Evolutionary conservation across 306 rosid species (phyloP), one percentile per base, ranked within the genome.

Genomic region (Spatholobus suberectus): DNA sequence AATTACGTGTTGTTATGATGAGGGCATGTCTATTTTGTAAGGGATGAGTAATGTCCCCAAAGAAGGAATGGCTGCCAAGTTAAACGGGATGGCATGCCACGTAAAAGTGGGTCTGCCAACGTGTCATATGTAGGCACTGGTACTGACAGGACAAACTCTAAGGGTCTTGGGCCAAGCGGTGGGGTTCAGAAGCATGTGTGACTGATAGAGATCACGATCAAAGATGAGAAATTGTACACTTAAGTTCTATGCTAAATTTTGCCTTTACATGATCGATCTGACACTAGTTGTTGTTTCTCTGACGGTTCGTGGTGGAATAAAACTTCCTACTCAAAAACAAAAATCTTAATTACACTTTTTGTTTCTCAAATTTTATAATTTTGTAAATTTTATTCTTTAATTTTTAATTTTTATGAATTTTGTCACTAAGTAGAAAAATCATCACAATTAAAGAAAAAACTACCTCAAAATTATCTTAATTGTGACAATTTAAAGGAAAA

Each of bases 81-180:
- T 21, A 76, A 58, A 51, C 69, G 75, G 17, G 70, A 52, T 61
- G 71, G 76, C 23, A 54, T 84, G 88, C 82, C 88, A 87, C 86
- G 82, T 81, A 26, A 9, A 47, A 29, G 52, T 77, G 73, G 70
- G 47, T 57, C 38, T 81, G 65, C 82, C 81, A 66, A 84, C 54
- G 87, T 84, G 79, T 80, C 84, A 73, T 57, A 26, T 57, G 29
- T 72, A 15, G 24, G 15, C 59, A 43, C 12, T 41, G 9, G 8
- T 12, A 12, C 20, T n/a, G 32, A 18, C 1, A 27, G 8, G 15
- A 32, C 63, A 37, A 14, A 2, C 29, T 59, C 37, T 17, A 18
- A 26, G 37, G 54, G 5, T 70, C 70, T 54, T 80, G 72, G 82
- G 34, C 55, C 62, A 58, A 62, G 73, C 87, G 85, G 87, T 83